These are phyloP conservation scores for Corchorus olitorius DNA, from an alignment of 345 rosid species.

Conservation along the genomic window DNA sequence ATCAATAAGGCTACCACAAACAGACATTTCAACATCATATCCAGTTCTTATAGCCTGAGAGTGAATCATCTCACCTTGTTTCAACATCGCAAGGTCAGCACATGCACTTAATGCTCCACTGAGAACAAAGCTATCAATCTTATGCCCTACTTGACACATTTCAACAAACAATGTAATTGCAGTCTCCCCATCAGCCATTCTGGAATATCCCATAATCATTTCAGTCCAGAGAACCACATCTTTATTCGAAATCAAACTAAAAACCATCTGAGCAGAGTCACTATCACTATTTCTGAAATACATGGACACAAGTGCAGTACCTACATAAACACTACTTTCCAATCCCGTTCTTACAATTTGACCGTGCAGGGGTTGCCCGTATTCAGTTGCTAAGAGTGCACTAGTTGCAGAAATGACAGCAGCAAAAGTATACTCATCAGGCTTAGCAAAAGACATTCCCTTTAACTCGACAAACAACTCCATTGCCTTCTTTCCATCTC, in stretches of 20 bases:
- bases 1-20: conserved; percentile 70
- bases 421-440: conserved; percentile 80
- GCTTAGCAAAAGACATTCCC: conserved; percentile 43
- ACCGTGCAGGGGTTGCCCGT: conserved; percentile 70
- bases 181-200: conserved; percentile 58
- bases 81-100: conserved; percentile 66
- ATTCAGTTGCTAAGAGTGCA: conserved; percentile 34
- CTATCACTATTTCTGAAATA: conserved; percentile 63
- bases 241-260: conserved; percentile 46
- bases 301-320: conserved; percentile 69
- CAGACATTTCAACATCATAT: conserved; percentile 48
- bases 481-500: conserved; percentile 56
- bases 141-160: conserved; percentile 55
- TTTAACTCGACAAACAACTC: conserved; percentile 47
- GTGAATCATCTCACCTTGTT: conserved; percentile 82
- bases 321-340: conserved; percentile 56
- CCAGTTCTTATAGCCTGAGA: conserved; percentile 61
- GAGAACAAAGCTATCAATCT: conserved; percentile 64
- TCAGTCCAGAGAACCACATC: conserved; percentile 91
- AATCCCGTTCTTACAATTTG: conserved; percentile 57
- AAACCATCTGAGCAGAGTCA: conserved; percentile 56
- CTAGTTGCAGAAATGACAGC: conserved; percentile 61
- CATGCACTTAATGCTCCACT: conserved; percentile 78
- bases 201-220: conserved; percentile 76
- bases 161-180: conserved; percentile 54